Evolutionary conservation across 495 filamentous ascomycete genomes (phyloP), one percentile per base, ranked within the genome.

Genomic region (Aspergillus kassunensis): DNA sequence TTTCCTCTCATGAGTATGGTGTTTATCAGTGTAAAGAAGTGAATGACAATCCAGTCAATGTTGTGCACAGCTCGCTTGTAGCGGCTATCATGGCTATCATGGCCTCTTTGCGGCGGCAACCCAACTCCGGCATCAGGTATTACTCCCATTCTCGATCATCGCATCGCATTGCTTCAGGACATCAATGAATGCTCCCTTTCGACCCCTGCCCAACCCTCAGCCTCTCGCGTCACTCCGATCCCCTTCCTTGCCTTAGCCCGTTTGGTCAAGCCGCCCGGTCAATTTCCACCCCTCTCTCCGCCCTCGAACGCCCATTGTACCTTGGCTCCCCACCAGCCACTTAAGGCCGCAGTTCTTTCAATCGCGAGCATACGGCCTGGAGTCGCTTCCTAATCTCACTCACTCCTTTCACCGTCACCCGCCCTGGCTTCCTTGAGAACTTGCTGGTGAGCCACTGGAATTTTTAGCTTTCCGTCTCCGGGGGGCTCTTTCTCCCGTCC

Each of bases 41-140:
- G n/a, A n/a, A n/a, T n/a, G n/a, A n/a, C n/a, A n/a, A n/a, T n/a
- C n/a, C n/a, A n/a, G 24, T 27, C 4, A 27, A 27, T 27, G 24
- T 27, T 27, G 9, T 4, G 9, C 9, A 9, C 9, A 27, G 49
- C 58, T 71, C 70, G 70, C 68, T 73, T 71, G 61, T 62, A 60
- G 72, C 72, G 72, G 60, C 66, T 76, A 68, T 57, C 69, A 61
- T 56, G 72, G 59, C 66, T 76, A 68, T 57, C 69, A n/a, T n/a
- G n/a, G n/a, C n/a, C n/a, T 64, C 58, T 58, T 72, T 72, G 71
- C 69, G 66, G 67, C 55, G 63, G 65, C 61, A 68, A 68, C 72
- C 62, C 69, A 68, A 65, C 60, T 36, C 50, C 44, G 58, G 61
- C 61, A 58, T 57, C 55, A 72, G 65, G 30, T n/a, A n/a, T n/a